Base-by-base conservation (phyloP, 1,284 basidiomycete species). In the Sphaerobolus stellatus region DNA sequence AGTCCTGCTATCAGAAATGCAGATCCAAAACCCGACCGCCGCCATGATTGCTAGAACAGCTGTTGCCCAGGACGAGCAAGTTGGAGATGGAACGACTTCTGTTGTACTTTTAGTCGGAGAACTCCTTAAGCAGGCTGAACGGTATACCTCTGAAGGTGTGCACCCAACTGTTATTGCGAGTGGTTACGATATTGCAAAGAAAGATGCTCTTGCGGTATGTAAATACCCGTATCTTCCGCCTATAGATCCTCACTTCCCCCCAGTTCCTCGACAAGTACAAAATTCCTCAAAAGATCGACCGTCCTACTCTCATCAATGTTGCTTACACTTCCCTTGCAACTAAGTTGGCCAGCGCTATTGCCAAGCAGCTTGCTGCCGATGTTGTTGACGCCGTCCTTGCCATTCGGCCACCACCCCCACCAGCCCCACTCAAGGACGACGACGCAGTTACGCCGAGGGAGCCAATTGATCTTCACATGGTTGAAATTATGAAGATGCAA, bases 401-500 rank as follows among this genome's bases (percentile, higher is more conserved):
- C 41, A 94, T 99, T 71, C 85, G 88, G 50, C 85, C 90, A 25
- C 83, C 85, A 22, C 74, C 81, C 14, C 82, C 86, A 48, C 59
- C 67, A n/a, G 64, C 66, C 14, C 25, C 52, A 27, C 30, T 54
- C 18, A 54, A 54, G 29, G 52, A 54, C 43, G 52, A 47, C 25
- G 71, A 79, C 18, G 72, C 78, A 60, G 84, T 86, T 62, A 82
- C 86, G 64, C 88, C 82, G 76, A 80, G 80, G 52, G 86, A 93
- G 64, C 94, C 95, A 45, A 97, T 99, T 68, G 97, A 99, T 76
- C 76, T 99, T 59, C 96, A 99, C 76, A 99, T 99, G 97, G 81
- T 99, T 54, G 97, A 99, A 74, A 88, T 99, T 64, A 99, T 99
- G 96, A 99, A 99, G 80, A 99, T 99, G 97, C 96, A 98, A 73